Percentiles rank a stretch among this genome's conserved stretches.
These are phyloP conservation scores for Colletotrichum graminicola DNA, from an alignment of 2,329 filamentous ascomycete species.

Conservation along the genomic window DNA sequence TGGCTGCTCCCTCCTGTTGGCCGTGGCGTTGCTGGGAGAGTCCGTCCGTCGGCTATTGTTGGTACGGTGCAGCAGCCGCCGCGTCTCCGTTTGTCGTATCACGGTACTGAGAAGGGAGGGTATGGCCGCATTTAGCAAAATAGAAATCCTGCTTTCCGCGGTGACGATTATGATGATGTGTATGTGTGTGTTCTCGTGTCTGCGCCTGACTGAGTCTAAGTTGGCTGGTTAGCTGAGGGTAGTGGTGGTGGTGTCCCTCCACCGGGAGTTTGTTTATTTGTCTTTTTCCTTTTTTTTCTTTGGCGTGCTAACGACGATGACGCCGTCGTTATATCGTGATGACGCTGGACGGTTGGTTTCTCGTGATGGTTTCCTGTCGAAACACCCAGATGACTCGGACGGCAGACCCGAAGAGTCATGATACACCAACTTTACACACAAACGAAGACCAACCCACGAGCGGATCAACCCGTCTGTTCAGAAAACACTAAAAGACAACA, in stretches of 20 bases:
- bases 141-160: conserved; percentile 32
- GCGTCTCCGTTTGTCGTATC: neutral
- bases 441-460: neutral
- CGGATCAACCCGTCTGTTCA: neutral
- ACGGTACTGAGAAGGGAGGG: conserved; percentile 6
- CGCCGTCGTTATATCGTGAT: conserved; percentile 17
- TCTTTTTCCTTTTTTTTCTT: neutral
- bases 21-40: conserved; percentile 35
- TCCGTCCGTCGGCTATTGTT: neutral
- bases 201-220: conserved; percentile 1
- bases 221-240: neutral
- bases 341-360: conserved; percentile 13
- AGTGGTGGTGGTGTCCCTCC: neutral
- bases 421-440: conserved; percentile 18
- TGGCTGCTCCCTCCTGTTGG: conserved; percentile 31
- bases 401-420: conserved; percentile 34
- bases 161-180: conserved; percentile 13
- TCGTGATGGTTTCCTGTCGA: conserved; percentile 16
- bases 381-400: conserved; percentile 37
- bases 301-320: conserved; percentile 16
- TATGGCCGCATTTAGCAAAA: neutral
- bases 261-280: neutral
- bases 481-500: conserved; percentile 16
- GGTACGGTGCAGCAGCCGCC: neutral
- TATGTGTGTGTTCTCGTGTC: neutral